These are phyloP conservation scores for Solanum megistacrolobum DNA, from an alignment of 257 asterid genomes.

Conservation along the genomic window DNA sequence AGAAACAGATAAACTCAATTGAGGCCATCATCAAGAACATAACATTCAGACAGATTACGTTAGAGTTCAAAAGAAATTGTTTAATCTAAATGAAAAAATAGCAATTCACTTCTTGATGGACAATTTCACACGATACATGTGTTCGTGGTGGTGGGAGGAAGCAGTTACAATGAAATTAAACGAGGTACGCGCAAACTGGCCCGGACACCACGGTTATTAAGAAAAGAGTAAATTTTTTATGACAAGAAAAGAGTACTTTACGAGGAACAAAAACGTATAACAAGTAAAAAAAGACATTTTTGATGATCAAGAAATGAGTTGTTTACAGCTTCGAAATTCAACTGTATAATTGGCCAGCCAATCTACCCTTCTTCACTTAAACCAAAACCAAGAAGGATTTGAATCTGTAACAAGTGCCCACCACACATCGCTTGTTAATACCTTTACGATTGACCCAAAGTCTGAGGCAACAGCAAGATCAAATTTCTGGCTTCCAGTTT, in stretches of 20 bases:
- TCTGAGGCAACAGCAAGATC: neutral
- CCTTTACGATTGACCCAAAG: neutral
- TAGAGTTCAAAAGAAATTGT: neutral
- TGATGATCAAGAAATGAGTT: neutral
- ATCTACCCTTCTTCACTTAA: neutral
- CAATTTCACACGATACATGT: neutral
- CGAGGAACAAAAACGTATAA: neutral
- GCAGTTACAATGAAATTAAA: neutral
- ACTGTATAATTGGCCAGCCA: neutral
- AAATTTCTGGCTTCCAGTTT: neutral
- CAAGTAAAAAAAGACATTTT: neutral
- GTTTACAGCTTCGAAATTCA: neutral
- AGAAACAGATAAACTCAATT: neutral
- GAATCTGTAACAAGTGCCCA: neutral
- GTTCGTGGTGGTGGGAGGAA: neutral
- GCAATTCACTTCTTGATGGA: neutral
- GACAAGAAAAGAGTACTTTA: neutral
- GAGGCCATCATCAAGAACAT: neutral
- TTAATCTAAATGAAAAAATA: neutral
- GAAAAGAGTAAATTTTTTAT: no score
- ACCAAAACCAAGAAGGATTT: neutral
- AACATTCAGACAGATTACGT: neutral
- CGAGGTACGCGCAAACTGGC: neutral
- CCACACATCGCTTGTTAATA: neutral
- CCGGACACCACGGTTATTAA: neutral